Evolutionary conservation across 106 monocot genomes (phyloP), one percentile per base, ranked within the genome.

Genomic region (Allium fistulosum): DNA sequence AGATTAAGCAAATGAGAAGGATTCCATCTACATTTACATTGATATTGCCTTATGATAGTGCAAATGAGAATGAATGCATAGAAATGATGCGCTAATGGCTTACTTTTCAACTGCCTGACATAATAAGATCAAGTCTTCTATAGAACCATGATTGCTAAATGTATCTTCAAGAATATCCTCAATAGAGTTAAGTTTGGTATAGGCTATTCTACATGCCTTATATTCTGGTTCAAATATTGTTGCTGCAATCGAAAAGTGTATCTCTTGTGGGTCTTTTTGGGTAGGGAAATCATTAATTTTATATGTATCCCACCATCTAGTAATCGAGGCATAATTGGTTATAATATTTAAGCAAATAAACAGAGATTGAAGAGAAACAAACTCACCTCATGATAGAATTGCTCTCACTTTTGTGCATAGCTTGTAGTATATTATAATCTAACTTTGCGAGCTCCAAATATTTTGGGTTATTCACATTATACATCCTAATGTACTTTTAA

Each of bases 141-240:
- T 62, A 11, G 79, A 79, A 53, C 62, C 62, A 13, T 79, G 62
- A 47, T 27, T 66, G 9, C 68, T 37, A 74, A 79, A 79, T 5
- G 74, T 2, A 63, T 74, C 53, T 49, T 50, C 13, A 79, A 45
- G 22, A 26, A 71, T 26, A 52, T 68, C 74, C 50, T 79, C 74
- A 8, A 74, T 68, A 56, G 69, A 69, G 14, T 69, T 79, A 57
- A 69, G 69, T 74, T 79, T 79, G n/a, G 73, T 79, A 17, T 79
- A 79, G n/a, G 73, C 62, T 61, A 73, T 69, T 46, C 78, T 66
- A 67, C 51, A 28, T 6, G 12, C 67, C 49, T 73, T 53, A 45
- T 68, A 69, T 14, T 79, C 27, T 7, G 67, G 67, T 16, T 79
- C 78, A 62, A 53, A 79, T 18, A 79, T 13, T 26, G 78, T 73